Conservation (phyloP, 2,329 filamentous ascomycete genomes). For the Grosmannia huntii region DNA sequence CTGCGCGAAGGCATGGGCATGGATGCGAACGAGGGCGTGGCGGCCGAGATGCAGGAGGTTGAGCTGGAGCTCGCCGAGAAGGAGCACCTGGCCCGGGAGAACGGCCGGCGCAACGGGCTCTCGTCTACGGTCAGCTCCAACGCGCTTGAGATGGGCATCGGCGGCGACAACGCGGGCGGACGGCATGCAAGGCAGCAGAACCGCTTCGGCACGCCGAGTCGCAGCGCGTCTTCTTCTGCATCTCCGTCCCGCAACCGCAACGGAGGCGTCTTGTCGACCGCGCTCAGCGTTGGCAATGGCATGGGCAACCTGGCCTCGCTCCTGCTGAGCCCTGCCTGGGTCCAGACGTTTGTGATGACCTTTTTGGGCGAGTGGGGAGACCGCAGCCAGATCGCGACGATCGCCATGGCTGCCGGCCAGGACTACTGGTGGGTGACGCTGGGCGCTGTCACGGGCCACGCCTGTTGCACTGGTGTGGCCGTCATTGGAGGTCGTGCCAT, state of each 20-base stretch:
- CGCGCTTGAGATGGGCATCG: constrained; percentile 67
- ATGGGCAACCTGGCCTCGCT: constrained; percentile 78
- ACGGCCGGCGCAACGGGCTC: constrained; percentile 44
- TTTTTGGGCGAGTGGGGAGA: constrained; percentile 98
- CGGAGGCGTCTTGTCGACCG: constrained; percentile 38
- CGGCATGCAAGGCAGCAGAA: constrained; percentile 62
- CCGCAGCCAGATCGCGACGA: constrained; percentile 92
- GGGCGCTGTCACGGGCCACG: constrained; percentile 77
- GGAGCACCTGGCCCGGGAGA: constrained; percentile 60
- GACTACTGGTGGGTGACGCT: constrained; percentile 99
- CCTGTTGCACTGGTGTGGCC: constrained; percentile 78
- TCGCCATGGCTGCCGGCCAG: constrained; percentile 95
- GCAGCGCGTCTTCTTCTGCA: constrained; percentile 70
- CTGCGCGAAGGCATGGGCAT: constrained; percentile 79
- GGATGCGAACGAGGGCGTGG: constrained; percentile 78
- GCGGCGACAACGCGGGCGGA: constrained; percentile 18
- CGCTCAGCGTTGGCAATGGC: constrained; percentile 40
- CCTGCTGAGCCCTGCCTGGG: constrained; percentile 89
- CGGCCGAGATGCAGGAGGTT: constrained; percentile 96
- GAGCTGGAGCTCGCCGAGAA: constrained; percentile 90
- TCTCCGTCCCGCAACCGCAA: constrained; percentile 50
- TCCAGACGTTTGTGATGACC: constrained; percentile 98
- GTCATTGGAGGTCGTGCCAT: constrained; percentile 88
- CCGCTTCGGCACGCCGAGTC: constrained; percentile 66
- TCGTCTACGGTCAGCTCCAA: constrained; percentile 40